phyloP scores from a whole-genome alignment of 257 asterid genomes.

The Osmanthus fragrans region DNA sequence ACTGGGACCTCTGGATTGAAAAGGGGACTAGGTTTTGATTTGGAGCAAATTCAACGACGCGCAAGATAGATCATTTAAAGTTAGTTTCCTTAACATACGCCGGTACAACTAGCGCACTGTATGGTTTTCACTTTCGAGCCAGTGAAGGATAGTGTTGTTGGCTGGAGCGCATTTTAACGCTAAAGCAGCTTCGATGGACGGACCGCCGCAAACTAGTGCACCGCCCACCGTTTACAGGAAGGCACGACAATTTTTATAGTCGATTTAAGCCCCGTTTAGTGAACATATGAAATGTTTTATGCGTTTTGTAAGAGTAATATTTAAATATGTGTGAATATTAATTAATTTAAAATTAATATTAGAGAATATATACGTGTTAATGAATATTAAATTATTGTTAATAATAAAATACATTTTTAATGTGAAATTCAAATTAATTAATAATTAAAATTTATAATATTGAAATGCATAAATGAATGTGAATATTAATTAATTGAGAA shows the following conservation, averaged over 20 bases:
- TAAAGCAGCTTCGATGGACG: not conserved
- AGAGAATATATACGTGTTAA: too few species aligned
- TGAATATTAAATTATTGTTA: too few species aligned
- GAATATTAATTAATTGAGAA: too few species aligned
- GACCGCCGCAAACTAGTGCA: not conserved
- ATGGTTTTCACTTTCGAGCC: slow-evolving; percentile 20
- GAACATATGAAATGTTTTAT: too few species aligned
- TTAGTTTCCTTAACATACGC: slow-evolving; percentile 22
- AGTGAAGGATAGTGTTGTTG: not conserved
- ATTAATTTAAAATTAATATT: too few species aligned
- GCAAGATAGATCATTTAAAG: slow-evolving; percentile 28
- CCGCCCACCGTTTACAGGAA: not conserved
- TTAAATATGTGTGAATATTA: too few species aligned
- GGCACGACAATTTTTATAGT: not conserved
- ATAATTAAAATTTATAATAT: too few species aligned
- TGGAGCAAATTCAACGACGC: slow-evolving; percentile 40
- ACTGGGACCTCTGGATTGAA: slow-evolving; percentile 17
- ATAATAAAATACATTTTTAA: too few species aligned
- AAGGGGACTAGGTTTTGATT: slow-evolving; percentile 44
- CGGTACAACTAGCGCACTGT: slow-evolving; percentile 20
- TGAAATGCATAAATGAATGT: too few species aligned
- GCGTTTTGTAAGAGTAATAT: too few species aligned
- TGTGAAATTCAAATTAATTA: too few species aligned
- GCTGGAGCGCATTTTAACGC: not conserved
- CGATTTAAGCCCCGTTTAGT: too few species aligned